Conservation (phyloP, 331 rosid species). For the Acacia pycnantha region DNA sequence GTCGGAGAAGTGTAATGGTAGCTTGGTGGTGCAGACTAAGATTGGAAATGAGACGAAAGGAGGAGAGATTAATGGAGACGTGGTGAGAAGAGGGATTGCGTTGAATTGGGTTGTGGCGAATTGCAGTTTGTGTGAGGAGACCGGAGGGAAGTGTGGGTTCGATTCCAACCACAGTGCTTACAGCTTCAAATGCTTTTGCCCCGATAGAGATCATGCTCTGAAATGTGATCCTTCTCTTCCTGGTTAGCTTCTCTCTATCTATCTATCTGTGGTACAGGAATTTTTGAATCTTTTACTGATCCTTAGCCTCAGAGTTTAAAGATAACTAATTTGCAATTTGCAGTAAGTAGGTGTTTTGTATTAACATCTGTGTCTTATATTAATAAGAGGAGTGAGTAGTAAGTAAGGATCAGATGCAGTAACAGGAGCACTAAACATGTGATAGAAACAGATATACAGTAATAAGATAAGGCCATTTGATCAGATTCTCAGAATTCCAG, state of each 20-base stretch:
- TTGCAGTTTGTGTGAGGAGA: conserved; percentile 29
- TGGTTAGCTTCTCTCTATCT: conserved; percentile 35
- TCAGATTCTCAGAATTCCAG: neutral
- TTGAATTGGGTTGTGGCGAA: conserved; percentile 44
- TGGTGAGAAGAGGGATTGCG: conserved; percentile 48
- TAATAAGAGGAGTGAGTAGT: no score
- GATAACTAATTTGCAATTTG: no score
- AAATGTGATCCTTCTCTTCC: conserved; percentile 21
- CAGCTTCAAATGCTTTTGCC: conserved; percentile 49
- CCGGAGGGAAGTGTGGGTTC: conserved; percentile 64
- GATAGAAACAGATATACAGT: neutral
- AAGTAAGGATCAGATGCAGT: no score
- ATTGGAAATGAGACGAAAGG: neutral
- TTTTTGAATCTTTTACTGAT: no score
- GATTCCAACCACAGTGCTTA: fast-evolving
- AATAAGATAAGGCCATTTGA: neutral
- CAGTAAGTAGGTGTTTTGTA: no score
- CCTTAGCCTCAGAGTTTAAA: no score
- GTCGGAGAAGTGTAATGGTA: conserved; percentile 19
- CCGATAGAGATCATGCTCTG: conserved; percentile 44
- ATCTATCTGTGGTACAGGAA: no score
- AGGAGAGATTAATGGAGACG: conserved; percentile 17
- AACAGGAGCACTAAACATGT: neutral
- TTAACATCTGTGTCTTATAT: no score
- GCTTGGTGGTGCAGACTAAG: neutral